phyloP scores from a whole-genome alignment of 1,139 yeast genomes.

The Yamadazyma diddensiae region DNA sequence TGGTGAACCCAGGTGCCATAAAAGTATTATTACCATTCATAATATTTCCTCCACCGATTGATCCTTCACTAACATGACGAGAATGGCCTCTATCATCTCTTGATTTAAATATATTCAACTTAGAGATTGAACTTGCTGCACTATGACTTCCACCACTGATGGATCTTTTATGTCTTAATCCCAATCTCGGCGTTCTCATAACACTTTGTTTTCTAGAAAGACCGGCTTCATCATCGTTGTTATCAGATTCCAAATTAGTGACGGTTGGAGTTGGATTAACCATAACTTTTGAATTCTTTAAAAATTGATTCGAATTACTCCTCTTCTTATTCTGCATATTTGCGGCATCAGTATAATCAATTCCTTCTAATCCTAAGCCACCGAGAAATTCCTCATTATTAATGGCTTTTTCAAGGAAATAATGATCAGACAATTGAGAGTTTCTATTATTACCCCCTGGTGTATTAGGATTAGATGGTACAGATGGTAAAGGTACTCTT shows the following conservation, averaged over 20 bases:
- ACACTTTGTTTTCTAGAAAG: conserved; percentile 26
- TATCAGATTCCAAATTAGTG: conserved; percentile 33
- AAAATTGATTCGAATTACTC: conserved; percentile 4
- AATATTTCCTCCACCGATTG: conserved; percentile 19
- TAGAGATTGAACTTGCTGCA: conserved; percentile 19
- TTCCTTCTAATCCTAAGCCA: conserved; percentile 43
- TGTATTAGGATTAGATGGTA: conserved; percentile 16
- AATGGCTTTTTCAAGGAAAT: conserved; percentile 14
- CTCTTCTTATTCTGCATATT: conserved; percentile 10
- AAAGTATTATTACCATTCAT: conserved; percentile 17
- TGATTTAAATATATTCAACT: conserved; percentile 35
- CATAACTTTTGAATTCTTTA: conserved; percentile 11
- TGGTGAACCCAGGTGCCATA: conserved; percentile 42
- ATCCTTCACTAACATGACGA: conserved; percentile 43
- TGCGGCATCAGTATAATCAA: conserved; percentile 21
- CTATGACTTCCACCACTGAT: conserved; percentile 35
- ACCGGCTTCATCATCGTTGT: conserved; percentile 6
- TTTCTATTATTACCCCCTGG: conserved; percentile 15
- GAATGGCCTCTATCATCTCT: conserved; percentile 28
- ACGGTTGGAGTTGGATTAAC: conserved; percentile 31
- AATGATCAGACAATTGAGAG: conserved; percentile 13
- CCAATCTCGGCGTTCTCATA: conserved; percentile 30
- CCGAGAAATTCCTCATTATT: conserved; percentile 23
- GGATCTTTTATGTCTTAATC: conserved; percentile 42
- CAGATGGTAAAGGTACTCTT: conserved; percentile 26